Percentiles rank a stretch among this genome's conserved stretches.
Evolutionary conservation across 1,139 yeast genomes (phyloP).

Genomic region (Taiozyma sp.): DNA sequence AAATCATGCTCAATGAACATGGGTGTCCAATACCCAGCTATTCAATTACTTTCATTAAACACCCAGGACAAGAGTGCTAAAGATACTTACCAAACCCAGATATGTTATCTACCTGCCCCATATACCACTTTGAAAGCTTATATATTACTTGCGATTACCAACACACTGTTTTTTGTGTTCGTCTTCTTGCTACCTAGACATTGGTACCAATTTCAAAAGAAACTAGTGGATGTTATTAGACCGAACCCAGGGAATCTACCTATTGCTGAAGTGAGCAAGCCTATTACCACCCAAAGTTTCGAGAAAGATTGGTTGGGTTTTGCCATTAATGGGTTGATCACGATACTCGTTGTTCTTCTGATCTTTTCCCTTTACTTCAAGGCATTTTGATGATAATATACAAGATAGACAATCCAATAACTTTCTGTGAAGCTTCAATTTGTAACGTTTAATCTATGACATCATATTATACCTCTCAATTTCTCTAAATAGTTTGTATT

Average conservation of each 20-base stretch:
- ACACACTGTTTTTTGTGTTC: conserved; percentile 7
- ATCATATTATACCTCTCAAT: conserved; percentile 26
- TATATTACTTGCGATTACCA: conserved; percentile 18
- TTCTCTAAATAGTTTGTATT: conserved; percentile 47
- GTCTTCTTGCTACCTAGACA: conserved; percentile 17
- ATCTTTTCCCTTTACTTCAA: conserved; percentile 17
- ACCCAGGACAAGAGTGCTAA: conserved; percentile 35
- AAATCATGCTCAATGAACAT: conserved; percentile 92
- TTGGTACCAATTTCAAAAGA: conserved; percentile 8
- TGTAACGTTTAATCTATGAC: not conserved
- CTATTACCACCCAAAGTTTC: not conserved
- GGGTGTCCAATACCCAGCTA: conserved; percentile 81
- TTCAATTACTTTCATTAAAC: conserved; percentile 71
- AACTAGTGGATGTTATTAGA: not conserved
- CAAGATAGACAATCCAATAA: not conserved
- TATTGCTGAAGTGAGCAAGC: conserved; percentile 13
- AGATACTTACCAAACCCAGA: conserved; percentile 37
- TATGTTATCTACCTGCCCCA: conserved; percentile 75
- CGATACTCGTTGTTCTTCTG: conserved; percentile 9
- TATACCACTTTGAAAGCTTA: conserved; percentile 46
- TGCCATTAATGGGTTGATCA: conserved; percentile 5
- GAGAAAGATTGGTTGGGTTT: conserved; percentile 13
- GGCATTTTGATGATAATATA: conserved; percentile 11
- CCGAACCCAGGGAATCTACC: conserved; percentile 12
- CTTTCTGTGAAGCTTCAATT: not conserved